These are phyloP conservation scores for Cercospora zeae-maydis DNA, from an alignment of 2,329 filamentous ascomycete genomes.

Conservation along the genomic window DNA sequence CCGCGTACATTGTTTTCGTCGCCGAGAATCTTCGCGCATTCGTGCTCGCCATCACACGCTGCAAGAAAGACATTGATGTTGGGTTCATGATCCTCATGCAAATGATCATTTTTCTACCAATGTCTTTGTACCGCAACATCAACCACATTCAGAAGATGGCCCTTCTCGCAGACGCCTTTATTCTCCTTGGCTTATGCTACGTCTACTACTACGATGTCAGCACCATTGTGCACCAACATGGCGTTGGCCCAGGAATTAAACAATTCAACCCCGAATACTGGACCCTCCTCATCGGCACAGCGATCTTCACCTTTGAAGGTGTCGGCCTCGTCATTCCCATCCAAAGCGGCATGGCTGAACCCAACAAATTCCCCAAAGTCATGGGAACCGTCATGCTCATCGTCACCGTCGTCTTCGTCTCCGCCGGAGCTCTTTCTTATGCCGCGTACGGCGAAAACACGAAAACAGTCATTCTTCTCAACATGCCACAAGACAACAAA, in stretches of 20 bases:
- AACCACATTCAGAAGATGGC: slow-evolving; percentile 96
- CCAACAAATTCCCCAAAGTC: slow-evolving; percentile 83
- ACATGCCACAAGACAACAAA: slow-evolving; percentile 91
- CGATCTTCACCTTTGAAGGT: slow-evolving; percentile 98
- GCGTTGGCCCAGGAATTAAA: slow-evolving; percentile 73
- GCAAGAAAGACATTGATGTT: slow-evolving; percentile 79
- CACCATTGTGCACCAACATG: slow-evolving; percentile 69
- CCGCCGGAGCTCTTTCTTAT: slow-evolving; percentile 89
- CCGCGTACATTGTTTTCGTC: slow-evolving; percentile 95
- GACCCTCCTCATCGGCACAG: slow-evolving; percentile 97
- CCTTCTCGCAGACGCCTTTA: slow-evolving; percentile 89
- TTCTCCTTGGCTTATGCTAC: slow-evolving; percentile 85
- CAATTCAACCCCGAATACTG: slow-evolving; percentile 88
- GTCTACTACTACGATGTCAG: slow-evolving; percentile 93
- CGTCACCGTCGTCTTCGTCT: slow-evolving; percentile 85
- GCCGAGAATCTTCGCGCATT: slow-evolving; percentile 94
- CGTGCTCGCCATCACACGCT: slow-evolving; percentile 84
- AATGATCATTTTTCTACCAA: slow-evolving; percentile 89
- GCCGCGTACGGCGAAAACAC: slow-evolving; percentile 93
- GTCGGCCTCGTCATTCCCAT: slow-evolving; percentile 98
- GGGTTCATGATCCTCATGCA: slow-evolving; percentile 90
- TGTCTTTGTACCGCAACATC: slow-evolving; percentile 92
- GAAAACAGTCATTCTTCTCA: slow-evolving; percentile 93
- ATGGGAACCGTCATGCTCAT: slow-evolving; percentile 90
- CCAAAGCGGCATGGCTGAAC: slow-evolving; percentile 92